phyloP scores from a whole-genome alignment of 352 stramenopile species.

The Peronospora destructor region DNA sequence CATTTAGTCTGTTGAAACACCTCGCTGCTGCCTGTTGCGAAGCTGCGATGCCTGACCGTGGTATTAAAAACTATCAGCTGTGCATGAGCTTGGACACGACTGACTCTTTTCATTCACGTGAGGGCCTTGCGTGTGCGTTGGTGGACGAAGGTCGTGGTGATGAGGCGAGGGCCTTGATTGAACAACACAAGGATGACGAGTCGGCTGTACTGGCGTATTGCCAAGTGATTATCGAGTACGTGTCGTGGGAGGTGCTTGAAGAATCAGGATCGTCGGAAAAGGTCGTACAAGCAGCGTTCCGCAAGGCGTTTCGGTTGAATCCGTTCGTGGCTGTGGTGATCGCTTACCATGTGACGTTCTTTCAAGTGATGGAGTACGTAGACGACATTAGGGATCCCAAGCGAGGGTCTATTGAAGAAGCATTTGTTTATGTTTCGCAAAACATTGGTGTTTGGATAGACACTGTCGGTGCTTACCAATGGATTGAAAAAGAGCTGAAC shows the following conservation, averaged over 20 bases:
- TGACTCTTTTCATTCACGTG: slow-evolving; percentile 51
- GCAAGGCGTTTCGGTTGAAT: slow-evolving; percentile 64
- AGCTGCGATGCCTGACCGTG: slow-evolving; percentile 60
- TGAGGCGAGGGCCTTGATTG: slow-evolving; percentile 62
- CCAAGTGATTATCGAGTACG: slow-evolving; percentile 80
- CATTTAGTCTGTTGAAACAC: slow-evolving; percentile 41
- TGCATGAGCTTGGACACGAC: slow-evolving; percentile 71
- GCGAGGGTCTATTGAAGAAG: slow-evolving; percentile 74
- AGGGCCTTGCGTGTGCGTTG: slow-evolving; percentile 67
- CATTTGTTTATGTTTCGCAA: slow-evolving; percentile 68
- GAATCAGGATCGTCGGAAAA: slow-evolving; percentile 73
- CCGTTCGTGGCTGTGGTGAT: slow-evolving; percentile 83
- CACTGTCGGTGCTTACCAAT: slow-evolving; percentile 70
- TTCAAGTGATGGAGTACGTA: slow-evolving; percentile 74
- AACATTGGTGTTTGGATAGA: slow-evolving; percentile 85
- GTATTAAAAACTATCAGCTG: slow-evolving; percentile 77
- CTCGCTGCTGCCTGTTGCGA: slow-evolving; percentile 66
- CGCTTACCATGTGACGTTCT: slow-evolving; percentile 70
- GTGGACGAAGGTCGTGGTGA: slow-evolving; percentile 73
- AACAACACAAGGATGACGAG: slow-evolving; percentile 42
- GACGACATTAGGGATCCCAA: slow-evolving; percentile 71
- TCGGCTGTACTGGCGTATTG: slow-evolving; percentile 78
- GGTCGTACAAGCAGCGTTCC: slow-evolving; percentile 62
- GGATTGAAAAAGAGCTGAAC: slow-evolving; percentile 77
- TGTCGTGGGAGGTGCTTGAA: slow-evolving; percentile 84